Conservation (phyloP, 2,329 filamentous ascomycete species). For the Aspergillus sp. region DNA sequence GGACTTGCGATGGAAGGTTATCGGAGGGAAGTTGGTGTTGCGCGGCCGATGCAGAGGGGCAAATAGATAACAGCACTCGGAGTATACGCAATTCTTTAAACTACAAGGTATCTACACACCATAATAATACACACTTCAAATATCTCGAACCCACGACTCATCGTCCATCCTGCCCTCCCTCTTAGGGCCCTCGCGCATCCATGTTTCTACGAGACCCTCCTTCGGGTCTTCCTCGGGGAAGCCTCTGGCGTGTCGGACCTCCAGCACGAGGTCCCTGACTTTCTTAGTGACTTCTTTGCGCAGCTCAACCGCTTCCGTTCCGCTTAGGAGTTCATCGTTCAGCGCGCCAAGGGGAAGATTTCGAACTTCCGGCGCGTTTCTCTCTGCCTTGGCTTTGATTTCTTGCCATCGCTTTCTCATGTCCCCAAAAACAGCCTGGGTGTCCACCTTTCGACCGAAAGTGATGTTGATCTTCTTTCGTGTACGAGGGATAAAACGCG, state of each 20-base stretch:
- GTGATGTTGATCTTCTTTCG: conserved; percentile 51
- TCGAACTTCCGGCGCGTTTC: conserved; percentile 28
- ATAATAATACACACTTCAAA: conserved; percentile 25
- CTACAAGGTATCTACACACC: conserved; percentile 8
- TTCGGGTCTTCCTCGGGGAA: conserved; percentile 73
- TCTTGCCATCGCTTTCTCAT: conserved; percentile 64
- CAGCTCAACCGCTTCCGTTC: conserved; percentile 64
- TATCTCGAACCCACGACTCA: conserved; percentile 51
- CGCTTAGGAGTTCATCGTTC: conserved; percentile 56
- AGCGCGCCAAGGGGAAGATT: conserved; percentile 46
- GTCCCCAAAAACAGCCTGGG: conserved; percentile 66
- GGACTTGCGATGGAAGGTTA: conserved; percentile 4
- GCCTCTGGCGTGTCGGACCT: conserved; percentile 62
- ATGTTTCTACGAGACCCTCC: conserved; percentile 70
- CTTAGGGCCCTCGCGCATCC: conserved; percentile 50
- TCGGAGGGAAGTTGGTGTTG: conserved; percentile 2
- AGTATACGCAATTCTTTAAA: no score
- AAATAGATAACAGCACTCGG: no score
- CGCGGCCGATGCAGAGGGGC: background rate
- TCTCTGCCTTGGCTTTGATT: conserved; percentile 48
- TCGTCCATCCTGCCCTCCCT: conserved; percentile 51
- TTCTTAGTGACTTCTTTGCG: conserved; percentile 70
- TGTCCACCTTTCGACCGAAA: conserved; percentile 62
- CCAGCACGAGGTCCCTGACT: conserved; percentile 70
- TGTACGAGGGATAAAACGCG: conserved; percentile 68